Evolutionary conservation across 202 grass and related monocot species (phyloP).

Genomic region (Schoenoplectus triqueter): DNA sequence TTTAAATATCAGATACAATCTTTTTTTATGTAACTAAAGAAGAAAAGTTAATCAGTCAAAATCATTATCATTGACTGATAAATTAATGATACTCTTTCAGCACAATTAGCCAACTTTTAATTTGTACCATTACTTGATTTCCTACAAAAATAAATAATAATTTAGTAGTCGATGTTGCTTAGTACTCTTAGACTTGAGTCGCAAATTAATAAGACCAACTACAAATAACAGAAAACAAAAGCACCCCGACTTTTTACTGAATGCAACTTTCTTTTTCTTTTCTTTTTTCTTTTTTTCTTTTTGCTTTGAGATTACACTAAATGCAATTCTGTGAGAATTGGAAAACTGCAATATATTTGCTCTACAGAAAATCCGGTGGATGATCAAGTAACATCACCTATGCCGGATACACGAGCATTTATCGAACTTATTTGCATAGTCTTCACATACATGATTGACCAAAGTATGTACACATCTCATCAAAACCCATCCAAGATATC

Average conservation of each 20-base stretch:
- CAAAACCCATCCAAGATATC: not conserved
- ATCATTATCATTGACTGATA: no score
- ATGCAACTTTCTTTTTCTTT: not conserved
- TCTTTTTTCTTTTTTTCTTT: no score
- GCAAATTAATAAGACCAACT: not conserved
- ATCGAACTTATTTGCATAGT: constrained; percentile 27
- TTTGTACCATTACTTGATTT: not conserved
- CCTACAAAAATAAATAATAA: not conserved
- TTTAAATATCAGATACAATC: no score
- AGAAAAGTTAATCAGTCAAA: no score
- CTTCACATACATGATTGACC: constrained; percentile 17
- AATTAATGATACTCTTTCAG: no score
- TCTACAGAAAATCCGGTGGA: no score
- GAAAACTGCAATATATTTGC: not conserved
- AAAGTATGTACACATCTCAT: constrained; percentile 27
- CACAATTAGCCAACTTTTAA: not conserved
- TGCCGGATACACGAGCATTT: constrained; percentile 1
- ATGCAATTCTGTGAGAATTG: not conserved
- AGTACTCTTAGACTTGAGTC: not conserved
- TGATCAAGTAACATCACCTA: not conserved
- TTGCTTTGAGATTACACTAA: not conserved
- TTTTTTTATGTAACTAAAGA: no score
- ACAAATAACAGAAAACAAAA: not conserved
- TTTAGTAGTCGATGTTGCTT: not conserved
- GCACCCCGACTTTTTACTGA: not conserved